Base-by-base conservation (phyloP, 345 rosid species). In the Aquilaria malaccensis region DNA sequence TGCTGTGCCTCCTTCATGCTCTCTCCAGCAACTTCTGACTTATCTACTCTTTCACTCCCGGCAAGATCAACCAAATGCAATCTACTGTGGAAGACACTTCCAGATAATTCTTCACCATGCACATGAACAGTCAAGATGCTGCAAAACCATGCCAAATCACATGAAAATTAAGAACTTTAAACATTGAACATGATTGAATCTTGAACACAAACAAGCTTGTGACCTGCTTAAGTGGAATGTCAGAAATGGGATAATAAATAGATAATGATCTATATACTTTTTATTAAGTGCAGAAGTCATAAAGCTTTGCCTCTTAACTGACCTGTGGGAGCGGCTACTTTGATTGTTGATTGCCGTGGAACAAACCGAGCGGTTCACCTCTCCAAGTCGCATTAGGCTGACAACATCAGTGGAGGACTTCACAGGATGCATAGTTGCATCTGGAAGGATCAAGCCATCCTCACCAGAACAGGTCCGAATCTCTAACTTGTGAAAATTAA, bases 271-370 rank as follows among this genome's bases (percentile, higher is more conserved):
- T 37, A 37, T 37, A 37, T 3, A 1, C 5, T 37, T 37, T 37
- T 37, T 37, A 37, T 5, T 37, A 37, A 4, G 7, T 2, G 7
- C 3, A 37, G 2, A 3, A 37, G 7, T 37, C 43, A 37, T 37
- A 37, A 37, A 37, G 43, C 43, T 37, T 37, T 37, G 7, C 7
- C 52, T 22, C 62, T 45, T 62, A 56, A 77, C 68, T 45, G 56
- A 84, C 97, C 98, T 87, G 72, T 94, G 99, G 63, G 99, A 94
- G 52, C 96, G 96, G 48, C 99, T 90, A 63, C 97, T 90, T 68
- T 73, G 75, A 63, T 78, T 74, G 68, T 94, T 94, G 69, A 88
- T 76, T 58, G 95, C 86, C 57, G 99, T 90, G 74, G 84, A 86
- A 67, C 87, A 79, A 64, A 87, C 83, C 56, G 79, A 86, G n/a